phyloP scores from a whole-genome alignment of 2,329 filamentous ascomycete species.

The Verticillium nubilum region DNA sequence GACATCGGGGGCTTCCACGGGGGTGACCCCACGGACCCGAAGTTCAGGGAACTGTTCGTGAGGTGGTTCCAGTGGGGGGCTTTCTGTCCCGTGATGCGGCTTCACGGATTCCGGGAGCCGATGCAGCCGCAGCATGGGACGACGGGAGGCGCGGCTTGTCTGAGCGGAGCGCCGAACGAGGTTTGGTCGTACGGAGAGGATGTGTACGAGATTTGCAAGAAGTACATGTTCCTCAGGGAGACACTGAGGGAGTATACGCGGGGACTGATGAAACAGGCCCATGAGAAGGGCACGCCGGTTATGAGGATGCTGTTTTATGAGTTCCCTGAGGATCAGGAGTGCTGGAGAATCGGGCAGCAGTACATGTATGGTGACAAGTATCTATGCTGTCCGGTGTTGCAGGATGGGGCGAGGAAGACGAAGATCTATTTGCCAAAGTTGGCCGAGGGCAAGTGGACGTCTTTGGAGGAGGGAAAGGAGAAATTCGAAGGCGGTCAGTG shows the following conservation, averaged over 20 bases:
- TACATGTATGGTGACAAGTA: constrained; percentile 61
- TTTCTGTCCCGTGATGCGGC: constrained; percentile 62
- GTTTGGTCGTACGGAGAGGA: constrained; percentile 61
- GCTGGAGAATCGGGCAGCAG: constrained; percentile 54
- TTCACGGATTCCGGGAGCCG: constrained; percentile 62
- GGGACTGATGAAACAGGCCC: constrained; percentile 52
- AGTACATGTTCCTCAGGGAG: constrained; percentile 55
- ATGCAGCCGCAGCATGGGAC: constrained; percentile 22
- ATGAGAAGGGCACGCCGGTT: constrained; percentile 53
- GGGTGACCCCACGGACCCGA: constrained; percentile 47
- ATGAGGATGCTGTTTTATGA: constrained; percentile 61
- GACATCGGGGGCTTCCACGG: constrained; percentile 68
- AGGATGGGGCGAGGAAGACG: constrained; percentile 35
- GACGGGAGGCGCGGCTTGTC: constrained; percentile 22
- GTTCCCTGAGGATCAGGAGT: constrained; percentile 47
- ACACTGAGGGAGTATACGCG: constrained; percentile 52
- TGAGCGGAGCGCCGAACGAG: constrained; percentile 52
- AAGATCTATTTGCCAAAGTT: constrained; percentile 45
- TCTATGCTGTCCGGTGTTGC: constrained; percentile 50
- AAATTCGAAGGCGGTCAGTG: constrained; percentile 6
- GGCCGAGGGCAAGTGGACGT: constrained; percentile 5
- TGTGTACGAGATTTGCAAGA: constrained; percentile 54
- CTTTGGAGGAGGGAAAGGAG: constrained; percentile 3
- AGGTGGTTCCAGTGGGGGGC: constrained; percentile 67
- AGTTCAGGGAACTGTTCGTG: constrained; percentile 58